Evolutionary conservation across 2,329 filamentous ascomycete species (phyloP).

Genomic region (Annulohypoxylon truncatum): DNA sequence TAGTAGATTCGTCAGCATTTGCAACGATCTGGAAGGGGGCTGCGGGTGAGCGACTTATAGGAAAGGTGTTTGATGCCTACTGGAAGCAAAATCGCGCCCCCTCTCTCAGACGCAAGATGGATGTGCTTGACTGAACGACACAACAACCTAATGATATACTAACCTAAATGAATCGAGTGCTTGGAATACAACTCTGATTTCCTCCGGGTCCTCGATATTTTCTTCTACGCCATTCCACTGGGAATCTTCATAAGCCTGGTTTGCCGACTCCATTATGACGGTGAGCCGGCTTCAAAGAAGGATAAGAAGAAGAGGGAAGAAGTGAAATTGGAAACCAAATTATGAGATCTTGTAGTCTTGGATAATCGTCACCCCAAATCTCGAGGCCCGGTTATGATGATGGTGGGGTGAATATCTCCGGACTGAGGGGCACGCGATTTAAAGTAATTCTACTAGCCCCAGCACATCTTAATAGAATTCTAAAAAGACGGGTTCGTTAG

Average conservation of each 20-base stretch:
- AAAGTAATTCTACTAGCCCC: conserved; percentile 16
- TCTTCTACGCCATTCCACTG: conserved; percentile 73
- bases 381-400: conserved; percentile 14
- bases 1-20: conserved; percentile 23
- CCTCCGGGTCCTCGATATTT: conserved; percentile 79
- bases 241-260: conserved; percentile 47
- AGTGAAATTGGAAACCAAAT: background rate
- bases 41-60: conserved; percentile 10
- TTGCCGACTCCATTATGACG: conserved; percentile 30
- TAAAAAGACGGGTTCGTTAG: conserved; percentile 8
- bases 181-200: conserved; percentile 81
- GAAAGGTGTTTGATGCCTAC: conserved; percentile 27
- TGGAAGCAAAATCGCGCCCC: conserved; percentile 31
- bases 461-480: conserved; percentile 18
- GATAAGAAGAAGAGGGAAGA: background rate
- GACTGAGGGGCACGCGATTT: conserved; percentile 30
- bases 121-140: conserved; percentile 17
- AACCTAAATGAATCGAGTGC: conserved; percentile 92
- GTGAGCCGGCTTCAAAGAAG: background rate
- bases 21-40: conserved; percentile 20
- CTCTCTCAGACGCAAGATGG: conserved; percentile 13
- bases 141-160: conserved; percentile 51
- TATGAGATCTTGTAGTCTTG: conserved; percentile 7
- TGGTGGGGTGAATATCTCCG: conserved; percentile 34
- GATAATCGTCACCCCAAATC: conserved; percentile 21